Conservation (phyloP, 345 rosid genomes). For the Alliaria petiolata region DNA sequence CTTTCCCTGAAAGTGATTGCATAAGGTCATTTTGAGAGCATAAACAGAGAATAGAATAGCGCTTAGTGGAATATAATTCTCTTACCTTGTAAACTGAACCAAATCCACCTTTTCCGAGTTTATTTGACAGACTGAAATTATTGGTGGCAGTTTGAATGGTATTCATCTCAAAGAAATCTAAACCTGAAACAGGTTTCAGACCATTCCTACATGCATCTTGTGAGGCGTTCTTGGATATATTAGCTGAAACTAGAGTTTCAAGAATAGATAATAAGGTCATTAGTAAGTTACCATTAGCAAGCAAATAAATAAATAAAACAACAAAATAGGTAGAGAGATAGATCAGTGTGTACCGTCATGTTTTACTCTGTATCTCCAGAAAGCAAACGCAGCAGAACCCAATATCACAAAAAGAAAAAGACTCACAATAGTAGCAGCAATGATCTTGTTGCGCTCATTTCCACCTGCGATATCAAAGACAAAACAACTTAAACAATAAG, state of each 20-base stretch:
- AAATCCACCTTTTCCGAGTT: conserved; percentile 34
- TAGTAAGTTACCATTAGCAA: background rate
- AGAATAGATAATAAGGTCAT: background rate
- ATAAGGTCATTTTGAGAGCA: background rate
- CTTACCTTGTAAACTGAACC: conserved; percentile 31
- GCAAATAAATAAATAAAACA: background rate
- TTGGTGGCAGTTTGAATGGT: conserved; percentile 16
- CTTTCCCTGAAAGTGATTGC: conserved; percentile 25
- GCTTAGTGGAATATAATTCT: background rate
- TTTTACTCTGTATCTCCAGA: conserved; percentile 5
- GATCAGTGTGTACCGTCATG: background rate
- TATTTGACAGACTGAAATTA: conserved; percentile 13
- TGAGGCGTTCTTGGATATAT: too few species aligned
- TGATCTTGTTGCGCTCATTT: background rate
- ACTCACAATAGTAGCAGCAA: background rate
- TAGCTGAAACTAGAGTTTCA: background rate
- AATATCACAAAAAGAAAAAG: conserved; percentile 6
- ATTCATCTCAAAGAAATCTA: conserved; percentile 1
- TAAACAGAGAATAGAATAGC: background rate
- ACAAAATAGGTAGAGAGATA: background rate
- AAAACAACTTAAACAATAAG: background rate
- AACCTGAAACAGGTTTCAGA: background rate
- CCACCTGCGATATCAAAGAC: conserved; percentile 15
- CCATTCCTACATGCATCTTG: background rate
- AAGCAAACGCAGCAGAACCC: background rate